Evolutionary conservation across 805 yeast genomes (phyloP).

Genomic region (Candida berthetii): DNA sequence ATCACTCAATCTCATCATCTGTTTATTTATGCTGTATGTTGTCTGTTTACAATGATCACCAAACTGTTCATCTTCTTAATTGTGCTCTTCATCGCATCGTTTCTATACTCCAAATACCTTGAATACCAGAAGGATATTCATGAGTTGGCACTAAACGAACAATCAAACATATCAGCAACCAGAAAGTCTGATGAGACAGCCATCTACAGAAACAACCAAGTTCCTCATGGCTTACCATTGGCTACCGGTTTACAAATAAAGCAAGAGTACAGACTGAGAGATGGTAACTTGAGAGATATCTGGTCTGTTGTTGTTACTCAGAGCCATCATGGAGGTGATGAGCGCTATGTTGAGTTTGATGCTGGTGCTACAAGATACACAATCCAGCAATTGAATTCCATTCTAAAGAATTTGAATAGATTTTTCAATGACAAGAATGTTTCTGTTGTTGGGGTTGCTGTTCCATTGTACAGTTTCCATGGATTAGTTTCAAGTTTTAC

Average conservation of each 20-base stretch:
- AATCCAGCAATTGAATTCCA: conserved; percentile 22
- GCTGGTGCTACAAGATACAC: conserved; percentile 9
- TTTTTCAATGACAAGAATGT: conserved; percentile 13
- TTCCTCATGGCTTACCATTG: conserved; percentile 66
- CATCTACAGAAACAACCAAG: conserved; percentile 64
- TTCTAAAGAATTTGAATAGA: conserved; percentile 17
- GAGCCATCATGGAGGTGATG: conserved; percentile 8
- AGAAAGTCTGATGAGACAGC: conserved; percentile 70
- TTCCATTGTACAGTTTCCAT: conserved; percentile 21
- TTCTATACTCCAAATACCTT: conserved; percentile 16
- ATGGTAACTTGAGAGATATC: conserved; percentile 70
- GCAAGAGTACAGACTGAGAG: conserved; percentile 56
- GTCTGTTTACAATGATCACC: too few relatives aligned
- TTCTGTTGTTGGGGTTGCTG: conserved; percentile 22
- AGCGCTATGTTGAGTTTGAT: conserved; percentile 20
- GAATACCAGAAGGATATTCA: conserved; percentile 44
- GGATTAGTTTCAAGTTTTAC: conserved; percentile 36
- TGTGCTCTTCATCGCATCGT: conserved; percentile 15
- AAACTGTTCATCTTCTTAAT: too few relatives aligned
- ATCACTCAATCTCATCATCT: too few relatives aligned
- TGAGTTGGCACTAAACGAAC: conserved; percentile 51
- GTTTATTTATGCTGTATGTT: too few relatives aligned
- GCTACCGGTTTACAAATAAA: conserved; percentile 65
- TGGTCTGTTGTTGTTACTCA: conserved; percentile 50
- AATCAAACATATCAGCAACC: conserved; percentile 59